phyloP scores from a whole-genome alignment of 2,329 filamentous ascomycete genomes.

The Neophaeococcomyces mojaviensis region DNA sequence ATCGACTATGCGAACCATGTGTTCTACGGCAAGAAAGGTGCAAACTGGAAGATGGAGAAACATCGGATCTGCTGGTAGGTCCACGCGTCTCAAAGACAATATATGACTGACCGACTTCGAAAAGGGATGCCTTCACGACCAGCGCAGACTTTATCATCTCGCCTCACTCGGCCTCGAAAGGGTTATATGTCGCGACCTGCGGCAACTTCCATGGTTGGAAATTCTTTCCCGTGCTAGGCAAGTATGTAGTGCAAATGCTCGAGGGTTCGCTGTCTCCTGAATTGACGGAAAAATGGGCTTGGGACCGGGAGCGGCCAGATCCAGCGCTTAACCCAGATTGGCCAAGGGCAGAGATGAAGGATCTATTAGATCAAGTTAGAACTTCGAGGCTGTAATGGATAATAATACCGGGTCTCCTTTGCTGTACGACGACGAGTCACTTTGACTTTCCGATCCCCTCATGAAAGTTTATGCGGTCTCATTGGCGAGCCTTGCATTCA shows the following conservation, averaged over 20 bases:
- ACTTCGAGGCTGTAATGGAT: conserved; percentile 25
- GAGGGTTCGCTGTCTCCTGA: conserved; percentile 37
- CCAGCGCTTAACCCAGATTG: conserved; percentile 47
- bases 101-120: conserved; percentile 9
- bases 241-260: conserved; percentile 42
- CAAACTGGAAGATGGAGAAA: conserved; percentile 52
- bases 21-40: conserved; percentile 53
- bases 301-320: conserved; percentile 53
- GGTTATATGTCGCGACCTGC: conserved; percentile 36
- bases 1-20: conserved; percentile 50
- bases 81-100: neutral
- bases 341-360: conserved; percentile 51
- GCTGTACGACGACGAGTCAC: too few relatives aligned
- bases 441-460: too few relatives aligned
- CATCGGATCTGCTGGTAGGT: conserved; percentile 61
- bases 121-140: conserved; percentile 58
- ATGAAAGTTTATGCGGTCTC: too few relatives aligned
- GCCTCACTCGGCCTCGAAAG: conserved; percentile 34
- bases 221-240: conserved; percentile 47
- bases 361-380: conserved; percentile 35
- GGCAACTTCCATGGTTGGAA: conserved; percentile 45
- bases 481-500: too few relatives aligned
- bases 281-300: conserved; percentile 37
- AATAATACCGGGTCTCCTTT: too few relatives aligned
- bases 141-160: conserved; percentile 47